Conservation (phyloP, 2,329 filamentous ascomycete species). For the Diaporthe citriasiana region DNA sequence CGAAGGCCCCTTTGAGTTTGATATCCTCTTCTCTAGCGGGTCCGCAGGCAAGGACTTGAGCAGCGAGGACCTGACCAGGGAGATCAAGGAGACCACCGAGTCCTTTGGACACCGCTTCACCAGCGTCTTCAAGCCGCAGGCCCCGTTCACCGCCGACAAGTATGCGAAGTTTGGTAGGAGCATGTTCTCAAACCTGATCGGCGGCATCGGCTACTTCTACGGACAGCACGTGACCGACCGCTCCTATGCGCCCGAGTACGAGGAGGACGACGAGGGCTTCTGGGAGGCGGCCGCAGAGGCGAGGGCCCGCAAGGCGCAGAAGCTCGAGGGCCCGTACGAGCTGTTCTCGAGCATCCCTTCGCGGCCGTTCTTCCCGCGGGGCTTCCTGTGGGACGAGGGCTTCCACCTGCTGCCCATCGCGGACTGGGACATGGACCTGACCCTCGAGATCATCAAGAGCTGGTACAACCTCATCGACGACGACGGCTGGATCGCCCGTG, state of each 20-base stretch:
- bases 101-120: slow-evolving; percentile 83
- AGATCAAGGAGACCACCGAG: slow-evolving; percentile 75
- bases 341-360: slow-evolving; percentile 94
- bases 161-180: slow-evolving; percentile 87
- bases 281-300: slow-evolving; percentile 93
- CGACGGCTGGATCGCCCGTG: slow-evolving; percentile 96
- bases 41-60: slow-evolving; percentile 71
- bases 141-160: slow-evolving; percentile 80
- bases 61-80: slow-evolving; percentile 75
- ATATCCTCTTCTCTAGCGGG: slow-evolving; percentile 88
- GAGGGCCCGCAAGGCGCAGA: slow-evolving; percentile 75
- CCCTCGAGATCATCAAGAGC: slow-evolving; percentile 88
- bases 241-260: slow-evolving; percentile 92
- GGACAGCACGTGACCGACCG: slow-evolving; percentile 90
- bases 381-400: slow-evolving; percentile 98
- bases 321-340: slow-evolving; percentile 85
- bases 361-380: slow-evolving; percentile 93
- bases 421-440: slow-evolving; percentile 94
- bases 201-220: slow-evolving; percentile 95
- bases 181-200: slow-evolving; percentile 94
- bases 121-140: slow-evolving; percentile 78
- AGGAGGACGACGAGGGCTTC: slow-evolving; percentile 95
- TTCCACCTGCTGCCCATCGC: slow-evolving; percentile 93
- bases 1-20: slow-evolving; percentile 91
- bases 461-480: slow-evolving; percentile 98